Evolutionary conservation across 768 basidiomycete species (phyloP).

Genomic region (Floccularia luteovirens): DNA sequence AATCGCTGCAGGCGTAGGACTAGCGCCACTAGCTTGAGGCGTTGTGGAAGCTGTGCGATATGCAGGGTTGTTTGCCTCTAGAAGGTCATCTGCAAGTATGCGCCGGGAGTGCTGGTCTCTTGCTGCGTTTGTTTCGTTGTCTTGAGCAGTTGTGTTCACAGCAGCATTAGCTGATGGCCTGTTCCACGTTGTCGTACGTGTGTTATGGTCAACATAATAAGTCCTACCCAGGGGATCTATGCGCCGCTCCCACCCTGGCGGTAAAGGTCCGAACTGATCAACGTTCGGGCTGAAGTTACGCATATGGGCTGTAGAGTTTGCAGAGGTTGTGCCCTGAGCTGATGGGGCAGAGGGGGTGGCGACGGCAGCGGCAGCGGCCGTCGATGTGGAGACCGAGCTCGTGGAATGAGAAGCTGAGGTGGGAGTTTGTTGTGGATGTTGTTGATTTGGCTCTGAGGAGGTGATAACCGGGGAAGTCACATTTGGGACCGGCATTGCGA

Average conservation of each 20-base stretch:
- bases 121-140: conserved; percentile 76
- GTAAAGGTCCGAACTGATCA: conserved; percentile 89
- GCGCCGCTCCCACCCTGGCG: conserved; percentile 92
- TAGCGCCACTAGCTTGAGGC: conserved; percentile 23
- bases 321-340: conserved; percentile 17
- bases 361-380: conserved; percentile 1
- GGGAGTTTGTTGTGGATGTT: conserved; percentile 7
- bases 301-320: conserved; percentile 44
- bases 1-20: conserved; percentile 24
- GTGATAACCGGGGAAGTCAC: conserved; percentile 14
- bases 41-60: conserved; percentile 23
- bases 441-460: conserved; percentile 16
- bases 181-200: conserved; percentile 96
- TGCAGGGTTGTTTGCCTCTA: conserved; percentile 58
- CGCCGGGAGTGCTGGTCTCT: conserved; percentile 83
- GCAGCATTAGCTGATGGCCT: conserved; percentile 75
- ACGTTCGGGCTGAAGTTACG: conserved; percentile 93
- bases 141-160: conserved; percentile 63
- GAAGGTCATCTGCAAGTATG: conserved; percentile 75
- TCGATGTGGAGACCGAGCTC: conserved; percentile 7
- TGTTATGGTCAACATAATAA: conserved; percentile 99
- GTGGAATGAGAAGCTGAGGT: conserved; percentile 13
- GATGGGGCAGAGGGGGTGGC: conserved; percentile 10
- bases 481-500: conserved; percentile 30
- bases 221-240: conserved; percentile 94